A percentile compares a stretch with the other conserved stretches of the same genome.
Conservation (phyloP, 2,329 filamentous ascomycete species). For the Neonectria magnoliae region DNA sequence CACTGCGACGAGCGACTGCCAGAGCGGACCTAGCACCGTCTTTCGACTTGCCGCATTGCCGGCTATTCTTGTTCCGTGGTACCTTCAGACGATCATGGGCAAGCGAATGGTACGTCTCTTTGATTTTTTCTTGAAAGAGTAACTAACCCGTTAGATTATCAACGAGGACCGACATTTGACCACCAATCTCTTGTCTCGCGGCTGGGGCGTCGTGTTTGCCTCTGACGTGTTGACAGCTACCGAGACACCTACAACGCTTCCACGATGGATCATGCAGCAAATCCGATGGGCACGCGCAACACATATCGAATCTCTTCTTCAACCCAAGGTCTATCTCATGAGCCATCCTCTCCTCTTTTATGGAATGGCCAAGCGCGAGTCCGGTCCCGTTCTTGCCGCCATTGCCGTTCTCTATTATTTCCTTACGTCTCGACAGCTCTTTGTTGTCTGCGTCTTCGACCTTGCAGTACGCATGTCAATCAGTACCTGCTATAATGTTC, state of each 20-base stretch:
- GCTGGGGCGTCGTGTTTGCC: constrained; percentile 44
- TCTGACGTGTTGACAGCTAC: constrained; percentile 39
- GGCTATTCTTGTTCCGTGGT: constrained; percentile 39
- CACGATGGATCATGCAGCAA: constrained; percentile 40
- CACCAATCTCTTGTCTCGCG: constrained; percentile 37
- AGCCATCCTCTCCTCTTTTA: constrained; percentile 41
- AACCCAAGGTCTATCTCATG: constrained; percentile 37
- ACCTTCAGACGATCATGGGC: constrained; percentile 36
- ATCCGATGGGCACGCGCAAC: constrained; percentile 40
- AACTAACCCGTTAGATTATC: constrained; percentile 30
- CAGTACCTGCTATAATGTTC: constrained; percentile 32
- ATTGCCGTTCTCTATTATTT: constrained; percentile 37
- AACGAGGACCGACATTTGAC: constrained; percentile 42
- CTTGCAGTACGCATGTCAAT: constrained; percentile 25
- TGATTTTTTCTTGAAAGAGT: not conserved
- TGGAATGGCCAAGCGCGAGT: constrained; percentile 36
- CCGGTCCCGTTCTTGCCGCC: constrained; percentile 32
- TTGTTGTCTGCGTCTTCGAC: constrained; percentile 30
- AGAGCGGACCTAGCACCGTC: constrained; percentile 39
- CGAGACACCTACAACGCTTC: constrained; percentile 37
- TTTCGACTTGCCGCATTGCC: constrained; percentile 38
- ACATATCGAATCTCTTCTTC: constrained; percentile 39
- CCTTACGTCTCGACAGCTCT: constrained; percentile 30
- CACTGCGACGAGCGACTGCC: constrained; percentile 40
- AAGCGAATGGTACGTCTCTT: constrained; percentile 34